Percentiles rank a stretch among this genome's conserved stretches.
Evolutionary conservation across 1,139 yeast species (phyloP).

Genomic region (Hanseniaspora sp.): DNA sequence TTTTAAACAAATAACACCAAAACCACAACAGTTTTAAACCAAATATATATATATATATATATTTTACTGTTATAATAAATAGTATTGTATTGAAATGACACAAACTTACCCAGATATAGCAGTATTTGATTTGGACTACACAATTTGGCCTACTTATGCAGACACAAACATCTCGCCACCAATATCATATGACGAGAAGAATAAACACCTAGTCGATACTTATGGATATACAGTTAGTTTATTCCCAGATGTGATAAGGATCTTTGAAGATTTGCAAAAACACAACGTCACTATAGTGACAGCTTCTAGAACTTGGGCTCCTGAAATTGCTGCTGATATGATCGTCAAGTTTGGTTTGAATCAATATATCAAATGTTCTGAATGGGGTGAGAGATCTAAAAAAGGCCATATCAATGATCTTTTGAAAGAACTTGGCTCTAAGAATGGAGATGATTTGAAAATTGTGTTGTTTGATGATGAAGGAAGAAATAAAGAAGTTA

Average conservation of each 20-base stretch:
- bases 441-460: slow-evolving; percentile 30
- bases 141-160: slow-evolving; percentile 48
- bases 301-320: slow-evolving; percentile 55
- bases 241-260: slow-evolving; percentile 45
- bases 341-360: slow-evolving; percentile 35
- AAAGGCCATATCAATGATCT: slow-evolving; percentile 37
- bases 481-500: slow-evolving; percentile 46
- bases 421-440: slow-evolving; percentile 36
- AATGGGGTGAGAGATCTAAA: slow-evolving; percentile 52
- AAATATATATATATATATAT: no score
- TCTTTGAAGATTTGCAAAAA: slow-evolving; percentile 36
- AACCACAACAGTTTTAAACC: no score
- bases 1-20: no score
- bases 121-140: slow-evolving; percentile 54
- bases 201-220: slow-evolving; percentile 33
- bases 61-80: no score
- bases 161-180: slow-evolving; percentile 48
- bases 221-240: slow-evolving; percentile 38
- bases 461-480: slow-evolving; percentile 52
- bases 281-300: slow-evolving; percentile 39
- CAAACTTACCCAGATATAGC: slow-evolving; percentile 43
- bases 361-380: slow-evolving; percentile 34
- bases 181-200: slow-evolving; percentile 24
- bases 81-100: not conserved
- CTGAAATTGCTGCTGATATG: slow-evolving; percentile 43